Base-by-base conservation (phyloP, 768 basidiomycete species). In the Daedalea quercina region DNA sequence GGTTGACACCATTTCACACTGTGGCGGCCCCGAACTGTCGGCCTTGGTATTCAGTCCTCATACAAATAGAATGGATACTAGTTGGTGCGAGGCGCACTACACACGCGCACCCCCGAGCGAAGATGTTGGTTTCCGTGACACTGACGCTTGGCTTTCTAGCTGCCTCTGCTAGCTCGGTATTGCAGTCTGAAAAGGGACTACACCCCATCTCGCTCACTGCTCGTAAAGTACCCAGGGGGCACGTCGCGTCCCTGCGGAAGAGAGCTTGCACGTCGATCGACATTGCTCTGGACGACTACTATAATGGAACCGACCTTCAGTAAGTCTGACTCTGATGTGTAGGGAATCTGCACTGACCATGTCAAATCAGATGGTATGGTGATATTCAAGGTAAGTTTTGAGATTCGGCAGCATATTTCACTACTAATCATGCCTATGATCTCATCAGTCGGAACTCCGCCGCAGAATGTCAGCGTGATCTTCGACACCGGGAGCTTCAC, bases 271-370 rank as follows among this genome's bases (percentile, higher is more conserved):
- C 6, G 4, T 15, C 49, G 60, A 17, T 68, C 25, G 70, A 66
- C n/a, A 65, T 76, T 31, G 76, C 76, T 44, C 64, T 80, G 17
- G 69, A 67, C 12, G 78, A 80, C 65, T 78, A 78, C 61, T 80
- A 79, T 67, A 56, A 71, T 45, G 79, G 79, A 34, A 80, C 79
- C 37, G 80, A 81, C 61, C 70, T 80, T 17, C 79, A 81, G 76
- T 80, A 54, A 62, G 71, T 58, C 11, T n/a, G n/a, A n/a, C 28
- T 11, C 28, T 31, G 28, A 11, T 31, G 11, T 43, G 42, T 20
- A 31, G 79, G 28, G 37, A 23, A 40, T 26, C 46, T 19, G 26
- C 23, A 26, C 28, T 49, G 35, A 34, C 35, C 43, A 3, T 23
- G 80, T 62, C 70, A 19, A 75, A 79, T 28, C 44, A 79, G 77